Percentiles rank a stretch among this genome's conserved stretches.
Evolutionary conservation across 176 grass and related monocot genomes (phyloP).

Genomic region (Triticum timopheevii): DNA sequence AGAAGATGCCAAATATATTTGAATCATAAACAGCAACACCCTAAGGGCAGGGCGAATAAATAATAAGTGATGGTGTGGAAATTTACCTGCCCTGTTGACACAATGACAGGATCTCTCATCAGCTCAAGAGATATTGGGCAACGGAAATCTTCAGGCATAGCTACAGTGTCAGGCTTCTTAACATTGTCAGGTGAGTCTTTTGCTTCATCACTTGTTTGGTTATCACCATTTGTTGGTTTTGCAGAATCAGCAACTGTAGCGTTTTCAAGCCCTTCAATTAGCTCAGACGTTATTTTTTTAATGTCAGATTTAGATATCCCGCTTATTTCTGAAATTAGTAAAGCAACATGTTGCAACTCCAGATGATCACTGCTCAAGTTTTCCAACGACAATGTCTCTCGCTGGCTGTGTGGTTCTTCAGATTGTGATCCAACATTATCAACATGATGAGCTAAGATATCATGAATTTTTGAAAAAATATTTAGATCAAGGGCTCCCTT

Average conservation of each 20-base stretch:
- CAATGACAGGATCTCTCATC: constrained; percentile 94
- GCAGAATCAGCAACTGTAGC: constrained; percentile 26
- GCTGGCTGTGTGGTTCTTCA: constrained; percentile 28
- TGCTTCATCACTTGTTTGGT: constrained; percentile 25
- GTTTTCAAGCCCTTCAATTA: constrained; percentile 53
- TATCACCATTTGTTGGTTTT: constrained; percentile 20
- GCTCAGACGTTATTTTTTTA: constrained; percentile 46
- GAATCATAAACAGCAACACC: neutral
- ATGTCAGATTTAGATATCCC: constrained; percentile 47
- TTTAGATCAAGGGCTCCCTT: constrained; percentile 56
- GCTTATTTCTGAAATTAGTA: constrained; percentile 65
- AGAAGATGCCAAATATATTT: constrained; percentile 33
- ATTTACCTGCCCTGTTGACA: constrained; percentile 93
- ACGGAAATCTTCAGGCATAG: constrained; percentile 84
- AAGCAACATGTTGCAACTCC: constrained; percentile 48
- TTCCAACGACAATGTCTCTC: constrained; percentile 32
- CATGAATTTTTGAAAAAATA: constrained; percentile 71
- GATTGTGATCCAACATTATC: constrained; percentile 34
- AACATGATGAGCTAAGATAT: constrained; percentile 42
- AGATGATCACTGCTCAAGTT: constrained; percentile 41
- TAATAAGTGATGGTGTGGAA: neutral
- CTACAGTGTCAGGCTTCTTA: constrained; percentile 55
- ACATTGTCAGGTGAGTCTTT: constrained; percentile 41
- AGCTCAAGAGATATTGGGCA: constrained; percentile 96
- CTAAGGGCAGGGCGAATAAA: neutral